Percentiles rank a stretch among this genome's conserved stretches.
phyloP scores from a whole-genome alignment of 192 early-diverging fungal genomes.

The Chytriomyces confervae region DNA sequence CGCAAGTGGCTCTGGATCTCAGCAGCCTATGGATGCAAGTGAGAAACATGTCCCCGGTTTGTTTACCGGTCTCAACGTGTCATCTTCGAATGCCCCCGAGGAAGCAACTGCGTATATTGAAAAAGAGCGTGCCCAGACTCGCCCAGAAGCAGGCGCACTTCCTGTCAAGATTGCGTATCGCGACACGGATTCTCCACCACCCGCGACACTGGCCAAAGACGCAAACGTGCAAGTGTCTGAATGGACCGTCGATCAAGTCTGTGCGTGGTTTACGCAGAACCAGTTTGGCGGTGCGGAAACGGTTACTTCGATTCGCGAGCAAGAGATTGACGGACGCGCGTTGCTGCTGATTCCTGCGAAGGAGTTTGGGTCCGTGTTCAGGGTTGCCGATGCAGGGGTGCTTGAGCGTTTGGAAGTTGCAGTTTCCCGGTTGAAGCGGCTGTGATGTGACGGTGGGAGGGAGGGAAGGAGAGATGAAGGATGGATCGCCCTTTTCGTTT shows the following conservation, averaged over 20 bases:
- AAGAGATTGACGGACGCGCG: conserved; percentile 16
- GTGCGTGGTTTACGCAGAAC: neutral
- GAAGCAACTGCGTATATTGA: neutral
- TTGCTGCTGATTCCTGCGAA: conserved; percentile 1
- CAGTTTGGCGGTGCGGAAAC: neutral
- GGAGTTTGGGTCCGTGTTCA: neutral
- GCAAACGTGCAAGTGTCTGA: neutral
- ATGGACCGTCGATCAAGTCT: neutral
- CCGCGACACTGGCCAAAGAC: neutral
- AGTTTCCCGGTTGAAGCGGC: too few species aligned
- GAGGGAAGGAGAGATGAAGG: too few species aligned
- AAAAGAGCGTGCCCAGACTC: neutral
- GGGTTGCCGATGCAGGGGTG: neutral
- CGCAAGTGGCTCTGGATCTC: too few species aligned
- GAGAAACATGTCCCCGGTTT: too few species aligned
- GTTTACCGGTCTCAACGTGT: too few species aligned
- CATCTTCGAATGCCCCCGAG: too few species aligned
- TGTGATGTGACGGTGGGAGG: too few species aligned
- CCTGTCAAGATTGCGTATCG: neutral
- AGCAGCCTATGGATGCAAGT: too few species aligned
- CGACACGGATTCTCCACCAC: neutral
- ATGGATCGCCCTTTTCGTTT: too few species aligned
- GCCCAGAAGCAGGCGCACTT: neutral
- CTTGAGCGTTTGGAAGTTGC: neutral
- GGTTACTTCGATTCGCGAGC: neutral